A percentile compares a stretch with the other conserved stretches of the same genome.
Conservation (phyloP, 192 early-diverging fungal species). For the Linderina pennispora region DNA sequence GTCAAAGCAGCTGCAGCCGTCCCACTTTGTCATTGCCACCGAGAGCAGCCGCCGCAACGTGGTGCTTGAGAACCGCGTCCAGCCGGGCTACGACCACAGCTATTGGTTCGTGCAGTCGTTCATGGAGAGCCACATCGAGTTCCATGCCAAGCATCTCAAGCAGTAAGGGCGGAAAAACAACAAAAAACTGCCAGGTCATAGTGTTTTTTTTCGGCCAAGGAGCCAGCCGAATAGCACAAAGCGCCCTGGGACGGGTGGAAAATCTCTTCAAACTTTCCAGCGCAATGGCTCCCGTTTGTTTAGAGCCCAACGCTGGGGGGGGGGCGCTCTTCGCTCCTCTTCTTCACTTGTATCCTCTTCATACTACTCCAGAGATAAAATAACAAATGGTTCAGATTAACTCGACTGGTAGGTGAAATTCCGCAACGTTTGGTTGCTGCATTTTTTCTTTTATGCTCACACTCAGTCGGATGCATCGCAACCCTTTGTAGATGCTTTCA, state of each 20-base stretch:
- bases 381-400: slow-evolving; percentile 16
- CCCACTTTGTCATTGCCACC: slow-evolving; percentile 49
- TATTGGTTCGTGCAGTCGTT: slow-evolving; percentile 84
- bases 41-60: slow-evolving; percentile 36
- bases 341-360: neutral
- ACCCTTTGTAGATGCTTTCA: slow-evolving; percentile 69
- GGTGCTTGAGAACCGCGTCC: slow-evolving; percentile 57
- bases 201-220: too few relatives aligned
- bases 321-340: too few relatives aligned
- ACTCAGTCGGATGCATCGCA: neutral
- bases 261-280: too few relatives aligned
- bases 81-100: slow-evolving; percentile 81
- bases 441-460: too few relatives aligned
- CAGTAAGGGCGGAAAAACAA: too few relatives aligned
- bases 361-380: neutral
- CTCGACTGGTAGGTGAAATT: slow-evolving; percentile 11
- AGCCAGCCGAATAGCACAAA: too few relatives aligned
- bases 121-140: slow-evolving; percentile 67
- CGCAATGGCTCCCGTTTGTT: too few relatives aligned
- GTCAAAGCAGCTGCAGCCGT: slow-evolving; percentile 56
- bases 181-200: too few relatives aligned
- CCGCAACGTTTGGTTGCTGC: neutral
- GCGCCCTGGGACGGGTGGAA: too few relatives aligned
- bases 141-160: slow-evolving; percentile 57
- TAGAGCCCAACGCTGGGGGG: too few relatives aligned